phyloP scores from a whole-genome alignment of 2,329 filamentous ascomycete species.

The Aureobasidium musti region DNA sequence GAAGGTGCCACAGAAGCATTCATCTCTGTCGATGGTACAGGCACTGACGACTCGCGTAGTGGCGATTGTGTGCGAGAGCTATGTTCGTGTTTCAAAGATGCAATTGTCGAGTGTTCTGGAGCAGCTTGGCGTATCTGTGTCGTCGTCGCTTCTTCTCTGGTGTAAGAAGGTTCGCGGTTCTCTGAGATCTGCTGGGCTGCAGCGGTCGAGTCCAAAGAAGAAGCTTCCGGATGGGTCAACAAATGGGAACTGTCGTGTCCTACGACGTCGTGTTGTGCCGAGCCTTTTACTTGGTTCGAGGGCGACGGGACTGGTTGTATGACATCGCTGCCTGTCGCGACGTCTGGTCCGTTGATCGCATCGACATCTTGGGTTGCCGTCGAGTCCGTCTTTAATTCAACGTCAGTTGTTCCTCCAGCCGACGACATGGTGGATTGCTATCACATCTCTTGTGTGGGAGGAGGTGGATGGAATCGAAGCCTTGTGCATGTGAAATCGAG shows the following conservation, averaged over 20 bases:
- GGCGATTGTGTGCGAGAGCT: constrained; percentile 45
- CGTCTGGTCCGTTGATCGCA: neutral
- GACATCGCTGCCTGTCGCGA: neutral
- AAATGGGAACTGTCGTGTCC: constrained; percentile 18
- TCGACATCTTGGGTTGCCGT: neutral
- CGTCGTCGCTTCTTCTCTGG: constrained; percentile 37
- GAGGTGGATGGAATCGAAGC: neutral
- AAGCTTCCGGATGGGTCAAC: neutral
- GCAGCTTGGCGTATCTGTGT: constrained; percentile 23
- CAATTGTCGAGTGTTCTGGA: constrained; percentile 4
- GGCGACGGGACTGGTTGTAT: neutral
- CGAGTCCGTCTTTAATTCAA: too few species aligned
- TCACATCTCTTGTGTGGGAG: constrained; percentile 16
- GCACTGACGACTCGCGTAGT: constrained; percentile 44
- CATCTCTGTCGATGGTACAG: constrained; percentile 45
- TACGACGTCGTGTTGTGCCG: neutral
- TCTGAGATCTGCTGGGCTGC: constrained; percentile 33
- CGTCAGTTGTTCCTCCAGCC: neutral
- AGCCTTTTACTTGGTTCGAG: neutral
- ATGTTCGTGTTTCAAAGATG: constrained; percentile 48
- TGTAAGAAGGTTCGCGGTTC: constrained; percentile 40
- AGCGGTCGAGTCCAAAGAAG: neutral
- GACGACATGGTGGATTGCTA: neutral
- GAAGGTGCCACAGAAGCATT: constrained; percentile 28
- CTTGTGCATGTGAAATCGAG: constrained; percentile 16